Base-by-base conservation (phyloP, 306 rosid species). In the Argentina anserina region DNA sequence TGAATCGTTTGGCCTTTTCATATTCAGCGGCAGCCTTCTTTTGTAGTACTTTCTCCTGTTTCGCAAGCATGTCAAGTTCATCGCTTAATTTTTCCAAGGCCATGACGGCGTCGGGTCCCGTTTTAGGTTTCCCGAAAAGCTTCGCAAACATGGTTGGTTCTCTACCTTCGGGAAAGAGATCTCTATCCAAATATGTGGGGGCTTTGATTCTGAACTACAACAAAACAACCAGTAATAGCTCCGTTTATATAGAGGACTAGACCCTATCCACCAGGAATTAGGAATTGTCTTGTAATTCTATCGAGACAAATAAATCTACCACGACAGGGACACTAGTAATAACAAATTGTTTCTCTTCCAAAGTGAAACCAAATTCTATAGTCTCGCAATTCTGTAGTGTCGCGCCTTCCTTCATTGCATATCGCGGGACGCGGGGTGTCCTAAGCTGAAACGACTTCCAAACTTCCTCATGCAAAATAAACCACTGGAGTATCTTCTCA, bases 21-120 rank as follows among this genome's bases (percentile, higher is more conserved):
- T 87, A 87, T 80, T 93, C 98, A 2, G 85, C 83, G 5, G 81
- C 14, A 53, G 88, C 94, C 85, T 91, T 93, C 73, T 91, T 93
- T 43, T 82, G 69, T 60, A 93, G 94, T 25, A 93, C 94, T 62
- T 89, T 93, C 82, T 91, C 98, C 88, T 87, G 89, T 84, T 93
- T 93, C 87, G 91, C 98, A 21, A 90, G 87, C 97, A 89, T 87
- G 82, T 93, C 98, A 67, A 91, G 97, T 2, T 97, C 86, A 96
- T 93, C 60, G 0, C 31, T n/a, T 53, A 53, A 53, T 26, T 7
- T 23, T 3, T 53, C 31, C 21, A 53, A 23, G 28, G 31, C 23
- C 29, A 7, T 7, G 42, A 12, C 11, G 42, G 1, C 1, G 1
- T 1, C 10, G 11, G 13, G 29, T 53, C 23, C 29, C n/a, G 6